Base-by-base conservation (phyloP, 1,284 basidiomycete species). In the Trichosporon faecale region DNA sequence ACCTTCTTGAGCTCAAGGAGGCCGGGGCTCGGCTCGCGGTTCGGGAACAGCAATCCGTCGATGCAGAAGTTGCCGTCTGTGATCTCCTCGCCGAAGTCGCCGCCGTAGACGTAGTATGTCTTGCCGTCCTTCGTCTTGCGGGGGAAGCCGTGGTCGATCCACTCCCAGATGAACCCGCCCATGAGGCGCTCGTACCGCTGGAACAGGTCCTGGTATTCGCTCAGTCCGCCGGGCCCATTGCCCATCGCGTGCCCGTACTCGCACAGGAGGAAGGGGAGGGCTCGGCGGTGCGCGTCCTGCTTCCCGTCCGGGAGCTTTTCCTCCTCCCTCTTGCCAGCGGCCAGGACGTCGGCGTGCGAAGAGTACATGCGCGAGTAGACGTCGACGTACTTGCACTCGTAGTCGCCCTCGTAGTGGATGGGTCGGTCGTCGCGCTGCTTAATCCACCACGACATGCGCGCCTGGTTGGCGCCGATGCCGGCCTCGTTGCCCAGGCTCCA, bases 201-300 rank as follows among this genome's bases (percentile, higher is more conserved):
- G 63, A 74, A 77, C 18, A 74, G 52, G n/a, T 68, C 67, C 40
- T 68, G 66, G 61, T 77, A 77, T 68, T 77, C 76, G 1, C 52
- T 63, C 21, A 76, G 52, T 0, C 74, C 74, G 29, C 76, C 76
- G 5, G 76, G 76, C 3, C 76, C 76, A 55, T 76, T 76, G 3
- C 76, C 76, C 76, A 77, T 77, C 1, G 76, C 76, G 46, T 77
- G 76, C 9, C 63, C 74, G 46, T 76, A 77, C 65, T 77, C 76
- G 67, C 69, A 71, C 2, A 73, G 65, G 21, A 77, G 64, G 71
- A 74, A 77, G 2, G 76, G 76, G 46, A 66, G 68, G 1, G 65
- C 64, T 0, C 69, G 68, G n/a, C 70, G 68, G 7, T 25, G 18
- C 21, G 66, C 64, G 61, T 70, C 67, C 40, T 66, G 64, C 60